phyloP scores from a whole-genome alignment of 106 monocot genomes.

The Posidonia australis region DNA sequence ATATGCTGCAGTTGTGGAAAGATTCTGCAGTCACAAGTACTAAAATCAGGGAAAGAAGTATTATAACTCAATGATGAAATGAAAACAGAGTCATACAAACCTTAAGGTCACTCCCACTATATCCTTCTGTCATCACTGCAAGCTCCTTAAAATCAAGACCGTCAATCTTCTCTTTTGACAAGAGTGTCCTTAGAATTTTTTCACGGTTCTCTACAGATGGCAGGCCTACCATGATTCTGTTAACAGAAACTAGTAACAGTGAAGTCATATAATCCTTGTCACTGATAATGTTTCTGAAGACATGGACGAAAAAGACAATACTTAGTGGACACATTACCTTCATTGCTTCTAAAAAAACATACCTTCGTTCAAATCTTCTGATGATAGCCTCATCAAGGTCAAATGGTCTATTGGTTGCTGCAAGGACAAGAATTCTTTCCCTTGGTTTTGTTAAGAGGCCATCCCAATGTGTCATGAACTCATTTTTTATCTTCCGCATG shows the following conservation, averaged over 20 bases:
- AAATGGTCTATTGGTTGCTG: constrained; percentile 72
- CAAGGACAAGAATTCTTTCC: constrained; percentile 67
- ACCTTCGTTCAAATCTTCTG: constrained; percentile 72
- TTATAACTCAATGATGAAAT: not conserved
- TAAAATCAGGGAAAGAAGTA: not conserved
- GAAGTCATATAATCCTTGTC: too few relatives aligned
- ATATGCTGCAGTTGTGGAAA: constrained; percentile 67
- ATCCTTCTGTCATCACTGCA: constrained; percentile 70
- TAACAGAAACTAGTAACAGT: too few relatives aligned
- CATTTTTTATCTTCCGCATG: constrained; percentile 77
- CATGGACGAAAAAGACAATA: too few relatives aligned
- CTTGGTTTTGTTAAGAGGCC: constrained; percentile 60
- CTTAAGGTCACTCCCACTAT: constrained; percentile 79
- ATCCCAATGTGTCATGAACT: constrained; percentile 80
- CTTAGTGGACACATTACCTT: too few relatives aligned
- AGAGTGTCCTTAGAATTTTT: constrained; percentile 41
- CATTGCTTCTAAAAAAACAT: too few relatives aligned
- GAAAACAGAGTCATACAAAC: constrained; percentile 16
- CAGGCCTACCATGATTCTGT: constrained; percentile 67
- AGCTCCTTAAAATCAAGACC: constrained; percentile 61
- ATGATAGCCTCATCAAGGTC: constrained; percentile 87
- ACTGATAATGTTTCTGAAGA: too few relatives aligned
- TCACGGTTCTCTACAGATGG: constrained; percentile 53
- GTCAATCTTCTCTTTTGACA: constrained; percentile 57
- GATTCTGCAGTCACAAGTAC: constrained; percentile 36